Evolutionary conservation across 345 rosid species (phyloP).

Genomic region (Kernera saxatilis): DNA sequence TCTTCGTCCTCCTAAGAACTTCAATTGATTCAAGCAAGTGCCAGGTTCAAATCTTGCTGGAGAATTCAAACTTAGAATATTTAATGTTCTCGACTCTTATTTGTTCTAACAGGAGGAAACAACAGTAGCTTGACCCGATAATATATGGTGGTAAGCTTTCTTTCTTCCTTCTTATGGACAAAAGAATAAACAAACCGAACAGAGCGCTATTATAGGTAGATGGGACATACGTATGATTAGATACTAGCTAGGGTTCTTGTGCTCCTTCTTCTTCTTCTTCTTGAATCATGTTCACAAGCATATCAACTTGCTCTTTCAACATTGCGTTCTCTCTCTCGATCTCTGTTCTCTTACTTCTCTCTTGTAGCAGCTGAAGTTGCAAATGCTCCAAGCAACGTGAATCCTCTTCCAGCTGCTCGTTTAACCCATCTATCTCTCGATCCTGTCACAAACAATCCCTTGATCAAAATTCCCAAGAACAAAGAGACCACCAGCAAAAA

Average conservation of each 20-base stretch:
- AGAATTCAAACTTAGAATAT: background rate
- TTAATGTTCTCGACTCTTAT: background rate
- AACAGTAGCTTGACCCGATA: slow-evolving; percentile 24
- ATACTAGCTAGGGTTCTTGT: slow-evolving; percentile 39
- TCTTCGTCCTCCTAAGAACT: background rate
- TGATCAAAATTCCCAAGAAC: background rate
- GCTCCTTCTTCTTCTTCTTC: slow-evolving; percentile 57
- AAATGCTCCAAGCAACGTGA: slow-evolving; percentile 73
- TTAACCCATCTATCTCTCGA: slow-evolving; percentile 77
- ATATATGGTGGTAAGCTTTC: slow-evolving; percentile 11
- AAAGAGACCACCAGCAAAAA: background rate
- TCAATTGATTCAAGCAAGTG: background rate
- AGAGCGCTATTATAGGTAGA: slow-evolving; percentile 1
- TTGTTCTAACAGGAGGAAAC: slow-evolving; percentile 6
- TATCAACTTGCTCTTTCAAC: slow-evolving; percentile 74
- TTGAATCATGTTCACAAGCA: slow-evolving; percentile 81
- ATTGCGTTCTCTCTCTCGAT: slow-evolving; percentile 75
- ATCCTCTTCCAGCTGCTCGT: slow-evolving; percentile 93
- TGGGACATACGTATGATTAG: background rate
- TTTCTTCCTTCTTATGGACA: slow-evolving; percentile 21
- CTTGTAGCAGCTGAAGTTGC: slow-evolving; percentile 76
- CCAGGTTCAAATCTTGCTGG: slow-evolving; percentile 8
- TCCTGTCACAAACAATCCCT: slow-evolving; percentile 43
- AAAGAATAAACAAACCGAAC: slow-evolving; percentile 37
- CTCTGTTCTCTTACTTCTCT: slow-evolving; percentile 65